A percentile compares a stretch with the other conserved stretches of the same genome.
phyloP scores from a whole-genome alignment of 306 rosid species.

The Cucurbita moschata region DNA sequence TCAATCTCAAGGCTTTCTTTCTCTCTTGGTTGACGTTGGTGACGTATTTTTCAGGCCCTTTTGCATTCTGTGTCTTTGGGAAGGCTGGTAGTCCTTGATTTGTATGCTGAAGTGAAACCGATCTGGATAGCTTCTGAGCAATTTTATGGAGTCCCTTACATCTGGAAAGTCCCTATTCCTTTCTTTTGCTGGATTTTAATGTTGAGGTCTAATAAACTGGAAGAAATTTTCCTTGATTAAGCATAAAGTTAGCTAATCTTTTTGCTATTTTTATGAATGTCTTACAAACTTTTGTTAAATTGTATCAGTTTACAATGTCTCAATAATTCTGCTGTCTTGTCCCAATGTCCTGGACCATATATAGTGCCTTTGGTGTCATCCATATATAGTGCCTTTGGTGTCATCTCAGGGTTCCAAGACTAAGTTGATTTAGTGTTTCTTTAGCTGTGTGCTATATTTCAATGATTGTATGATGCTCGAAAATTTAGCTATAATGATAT shows the following conservation, averaged over 20 bases:
- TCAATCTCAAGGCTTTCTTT: background rate
- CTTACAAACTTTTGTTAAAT: background rate
- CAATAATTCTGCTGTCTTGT: background rate
- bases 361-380: background rate
- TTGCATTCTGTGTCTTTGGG: constrained; percentile 72
- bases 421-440: background rate
- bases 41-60: constrained; percentile 56
- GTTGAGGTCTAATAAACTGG: background rate
- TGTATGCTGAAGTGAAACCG: constrained; percentile 88
- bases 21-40: constrained; percentile 9
- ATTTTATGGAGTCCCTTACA: constrained; percentile 78
- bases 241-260: background rate
- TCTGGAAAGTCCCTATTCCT: constrained; percentile 54
- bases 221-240: background rate
- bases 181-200: background rate
- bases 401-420: background rate
- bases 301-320: background rate
- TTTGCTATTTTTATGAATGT: background rate
- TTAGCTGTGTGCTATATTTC: background rate
- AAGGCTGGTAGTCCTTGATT: constrained; percentile 76
- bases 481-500: background rate
- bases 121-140: constrained; percentile 70
- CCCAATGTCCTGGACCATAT: background rate
- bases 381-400: background rate
- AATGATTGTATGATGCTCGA: background rate